These are phyloP conservation scores for Candida tetrigidarum DNA, from an alignment of 1,139 yeast species.

Conservation along the genomic window DNA sequence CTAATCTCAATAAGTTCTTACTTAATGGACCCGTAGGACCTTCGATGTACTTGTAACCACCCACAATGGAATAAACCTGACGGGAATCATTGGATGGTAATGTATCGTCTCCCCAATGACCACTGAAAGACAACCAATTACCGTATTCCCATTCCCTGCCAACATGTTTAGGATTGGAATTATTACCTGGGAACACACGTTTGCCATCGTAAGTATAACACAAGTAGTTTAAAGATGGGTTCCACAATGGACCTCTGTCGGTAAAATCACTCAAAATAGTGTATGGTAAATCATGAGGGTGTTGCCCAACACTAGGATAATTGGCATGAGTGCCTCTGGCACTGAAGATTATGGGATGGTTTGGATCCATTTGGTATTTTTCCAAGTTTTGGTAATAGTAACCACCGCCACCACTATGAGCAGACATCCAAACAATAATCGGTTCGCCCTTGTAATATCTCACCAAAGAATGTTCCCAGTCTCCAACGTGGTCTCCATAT, in stretches of 20 bases:
- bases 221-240: slow-evolving; percentile 78
- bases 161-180: slow-evolving; percentile 44
- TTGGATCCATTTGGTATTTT: slow-evolving; percentile 53
- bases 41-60: slow-evolving; percentile 86
- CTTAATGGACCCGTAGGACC: slow-evolving; percentile 92
- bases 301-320: slow-evolving; percentile 95
- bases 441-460: slow-evolving; percentile 85
- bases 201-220: slow-evolving; percentile 79
- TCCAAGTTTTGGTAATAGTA: slow-evolving; percentile 78
- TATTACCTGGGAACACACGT: slow-evolving; percentile 39
- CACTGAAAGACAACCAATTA: slow-evolving; percentile 79
- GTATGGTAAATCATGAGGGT: slow-evolving; percentile 93
- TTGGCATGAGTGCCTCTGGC: slow-evolving; percentile 98
- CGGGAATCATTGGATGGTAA: slow-evolving; percentile 70
- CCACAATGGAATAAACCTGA: slow-evolving; percentile 79
- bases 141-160: slow-evolving; percentile 70
- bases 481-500: slow-evolving; percentile 95
- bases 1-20: slow-evolving; percentile 69
- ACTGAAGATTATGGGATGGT: slow-evolving; percentile 76
- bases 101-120: slow-evolving; percentile 91
- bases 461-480: slow-evolving; percentile 96
- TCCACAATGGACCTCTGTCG: slow-evolving; percentile 95
- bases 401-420: slow-evolving; percentile 98
- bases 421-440: slow-evolving; percentile 96
- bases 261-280: slow-evolving; percentile 91